These are phyloP conservation scores for Dendrocalamus latiflorus DNA, from an alignment of 202 grass and related monocot genomes.

Conservation along the genomic window DNA sequence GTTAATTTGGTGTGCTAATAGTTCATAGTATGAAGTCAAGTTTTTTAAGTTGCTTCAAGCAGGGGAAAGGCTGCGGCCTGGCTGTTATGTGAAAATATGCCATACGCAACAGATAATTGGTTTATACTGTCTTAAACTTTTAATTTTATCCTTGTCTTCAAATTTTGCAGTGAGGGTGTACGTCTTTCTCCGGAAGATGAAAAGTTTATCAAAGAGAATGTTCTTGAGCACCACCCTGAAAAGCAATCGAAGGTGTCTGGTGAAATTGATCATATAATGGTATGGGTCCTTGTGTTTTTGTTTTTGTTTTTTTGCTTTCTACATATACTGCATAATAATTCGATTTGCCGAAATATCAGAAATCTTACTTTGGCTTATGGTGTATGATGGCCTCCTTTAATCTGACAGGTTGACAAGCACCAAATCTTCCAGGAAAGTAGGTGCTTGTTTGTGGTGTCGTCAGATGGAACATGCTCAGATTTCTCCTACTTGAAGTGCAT, in stretches of 20 bases:
- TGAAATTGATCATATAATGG: conserved; percentile 72
- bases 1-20: conserved; percentile 2
- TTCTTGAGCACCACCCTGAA: conserved; percentile 79
- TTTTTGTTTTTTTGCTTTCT: not conserved
- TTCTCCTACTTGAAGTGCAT: conserved; percentile 96
- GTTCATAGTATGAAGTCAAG: not conserved
- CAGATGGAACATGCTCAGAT: conserved; percentile 56
- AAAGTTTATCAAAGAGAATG: conserved; percentile 70
- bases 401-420: conserved; percentile 67
- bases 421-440: conserved; percentile 45
- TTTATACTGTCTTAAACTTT: conserved; percentile 1
- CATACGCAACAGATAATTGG: not conserved
- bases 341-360: not conserved
- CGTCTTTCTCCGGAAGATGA: conserved; percentile 52
- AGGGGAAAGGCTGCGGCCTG: not conserved
- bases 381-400: conserved; percentile 1
- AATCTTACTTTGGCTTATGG: not conserved
- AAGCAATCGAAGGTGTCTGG: conserved; percentile 62
- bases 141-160: conserved; percentile 22
- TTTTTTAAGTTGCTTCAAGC: not conserved
- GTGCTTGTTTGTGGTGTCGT: conserved; percentile 69
- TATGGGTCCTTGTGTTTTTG: conserved; percentile 21
- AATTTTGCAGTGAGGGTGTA: conserved; percentile 57
- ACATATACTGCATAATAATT: not conserved
- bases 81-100: conserved; percentile 17